phyloP scores from a whole-genome alignment of 768 basidiomycete species.

The Termitomyces sp. region DNA sequence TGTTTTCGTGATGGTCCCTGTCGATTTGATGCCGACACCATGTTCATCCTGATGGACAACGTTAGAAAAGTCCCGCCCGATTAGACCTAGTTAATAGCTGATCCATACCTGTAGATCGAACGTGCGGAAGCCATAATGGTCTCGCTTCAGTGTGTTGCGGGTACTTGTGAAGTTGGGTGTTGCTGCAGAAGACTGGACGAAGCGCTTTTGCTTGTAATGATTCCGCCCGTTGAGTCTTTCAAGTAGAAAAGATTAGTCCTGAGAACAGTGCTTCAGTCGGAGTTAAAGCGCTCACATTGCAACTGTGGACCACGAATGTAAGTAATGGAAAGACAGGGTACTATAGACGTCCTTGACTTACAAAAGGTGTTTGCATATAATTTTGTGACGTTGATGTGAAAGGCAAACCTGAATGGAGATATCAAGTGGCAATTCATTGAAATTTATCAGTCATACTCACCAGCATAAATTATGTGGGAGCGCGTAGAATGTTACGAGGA shows the following conservation, averaged over 20 bases:
- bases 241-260: neutral
- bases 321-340: conserved; percentile 11
- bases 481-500: conserved; percentile 36
- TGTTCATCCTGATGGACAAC: neutral
- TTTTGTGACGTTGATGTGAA: conserved; percentile 43
- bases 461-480: conserved; percentile 29
- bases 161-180: neutral
- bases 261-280: neutral
- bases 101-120: neutral
- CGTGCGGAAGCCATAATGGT: neutral
- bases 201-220: conserved; percentile 10
- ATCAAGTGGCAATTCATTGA: neutral
- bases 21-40: neutral
- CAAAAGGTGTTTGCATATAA: conserved; percentile 46
- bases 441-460: conserved; percentile 14
- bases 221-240: conserved; percentile 19
- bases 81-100: too few relatives aligned
- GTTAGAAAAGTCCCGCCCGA: neutral
- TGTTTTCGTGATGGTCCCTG: neutral
- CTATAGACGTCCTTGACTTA: conserved; percentile 19
- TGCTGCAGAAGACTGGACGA: neutral
- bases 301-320: conserved; percentile 14
- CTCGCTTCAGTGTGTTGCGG: neutral
- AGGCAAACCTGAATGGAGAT: conserved; percentile 29
- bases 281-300: conserved; percentile 22